Evolutionary conservation across 495 filamentous ascomycete species (phyloP), one percentile per base, ranked within the genome.

Genomic region (Tetracladium setigerum): DNA sequence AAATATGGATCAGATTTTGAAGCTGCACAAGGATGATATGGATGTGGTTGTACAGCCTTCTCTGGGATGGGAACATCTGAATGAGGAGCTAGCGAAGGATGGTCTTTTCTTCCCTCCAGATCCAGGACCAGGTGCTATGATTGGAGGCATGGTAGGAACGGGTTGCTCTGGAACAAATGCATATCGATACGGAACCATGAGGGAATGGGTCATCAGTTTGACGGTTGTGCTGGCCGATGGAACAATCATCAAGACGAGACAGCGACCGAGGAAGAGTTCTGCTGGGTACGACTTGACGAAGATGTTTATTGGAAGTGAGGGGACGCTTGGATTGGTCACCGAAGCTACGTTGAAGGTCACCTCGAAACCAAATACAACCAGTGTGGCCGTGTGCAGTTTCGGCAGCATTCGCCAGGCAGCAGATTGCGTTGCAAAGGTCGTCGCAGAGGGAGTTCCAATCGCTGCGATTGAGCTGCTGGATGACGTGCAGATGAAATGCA

Each of bases 71-170:
- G 84, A 90, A 61, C 27, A 67, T 4, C 69, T 91, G 4, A 90
- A 91, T 61, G 84, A 89, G 56, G 71, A 79, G 50, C 71, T 91
- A 15, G 73, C 69, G 18, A 64, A 82, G 44, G 65, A 83, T 10
- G 78, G 77, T 38, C 69, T 91, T 1, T 89, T 91, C 72, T 90
- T 91, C 62, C 86, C 86, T 11, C 86, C 87, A 0, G 86, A 91
- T 60, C 86, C 86, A 9, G 86, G 86, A 19, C 84, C 84, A 18
- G 84, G 83, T 14, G 84, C 84, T 38, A 86, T 86, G 80, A 95
- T 97, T 52, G 91, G 91, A 32, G 91, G 91, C 34, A 97, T 97
- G 91, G 81, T 96, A 11, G 90, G 87, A 0, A 96, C 91, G 0
- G 89, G 89, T 27, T 96, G 91, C 72, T 85, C 79, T 50, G 91